Base-by-base conservation (phyloP, 83 land plant species). In the Picea engelmannii region DNA sequence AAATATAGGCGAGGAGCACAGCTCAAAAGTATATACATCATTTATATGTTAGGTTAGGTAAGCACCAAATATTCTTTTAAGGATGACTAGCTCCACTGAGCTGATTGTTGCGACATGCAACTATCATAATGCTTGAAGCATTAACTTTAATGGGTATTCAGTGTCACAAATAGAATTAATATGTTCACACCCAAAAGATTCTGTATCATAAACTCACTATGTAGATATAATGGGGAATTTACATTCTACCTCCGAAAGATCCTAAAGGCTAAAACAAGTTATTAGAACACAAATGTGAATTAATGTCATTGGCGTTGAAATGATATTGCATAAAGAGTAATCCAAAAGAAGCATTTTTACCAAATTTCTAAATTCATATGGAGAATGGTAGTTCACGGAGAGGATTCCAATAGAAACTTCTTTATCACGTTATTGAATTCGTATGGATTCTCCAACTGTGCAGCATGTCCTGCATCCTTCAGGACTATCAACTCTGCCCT, bases 381-480 rank as follows among this genome's bases (percentile, higher is more conserved):
- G 85, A 13, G 58, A 52, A 52, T 47, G n/a, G 58, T 42, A 73
- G 77, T 42, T 47, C 49, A 73, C 27, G 47, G 23, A n/a, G 59
- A 73, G 25, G 77, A 47, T 42, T 21, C 59, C 31, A 78, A 71
- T 71, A 84, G 61, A 68, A 89, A 90, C 52, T 44, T 44, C 63
- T 74, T 35, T 15, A 90, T 81, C 18, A 78, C 20, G 12, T 16
- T 38, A 49, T 90, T 88, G 58, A 90, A 79, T 44, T 69, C 73
- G 18, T 64, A 23, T 55, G 88, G 85, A 13, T 83, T 80, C 78
- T 90, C 90, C 47, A 83, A 27, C 58, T 85, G 87, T 38, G 66
- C 52, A 52, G 83, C 84, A 85, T 90, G 92, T 21, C 87, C 92
- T 13, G 80, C 74, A 55, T 90, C 81, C 79, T 83, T 68, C 55